These are phyloP conservation scores for Glaciozyma antarctica DNA, from an alignment of 768 basidiomycete species.

Conservation along the genomic window DNA sequence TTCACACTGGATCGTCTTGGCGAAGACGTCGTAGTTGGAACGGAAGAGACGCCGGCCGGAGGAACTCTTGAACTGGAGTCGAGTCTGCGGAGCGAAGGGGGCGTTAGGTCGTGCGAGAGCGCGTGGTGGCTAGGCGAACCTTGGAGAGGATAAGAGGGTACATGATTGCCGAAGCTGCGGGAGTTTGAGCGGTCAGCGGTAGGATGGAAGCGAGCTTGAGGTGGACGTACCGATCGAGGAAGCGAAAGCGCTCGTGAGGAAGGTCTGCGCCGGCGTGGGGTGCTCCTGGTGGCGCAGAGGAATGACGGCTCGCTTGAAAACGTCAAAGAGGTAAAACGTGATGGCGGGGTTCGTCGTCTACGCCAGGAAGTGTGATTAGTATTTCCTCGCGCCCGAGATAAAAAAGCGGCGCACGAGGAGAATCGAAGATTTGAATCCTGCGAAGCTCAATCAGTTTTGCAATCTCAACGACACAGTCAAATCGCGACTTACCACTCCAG, in stretches of 20 bases:
- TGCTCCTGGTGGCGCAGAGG: constrained; percentile 35
- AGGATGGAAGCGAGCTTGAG: neutral
- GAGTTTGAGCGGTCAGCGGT: neutral
- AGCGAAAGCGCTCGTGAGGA: constrained; percentile 52
- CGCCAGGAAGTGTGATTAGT: neutral
- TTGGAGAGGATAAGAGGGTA: constrained; percentile 58
- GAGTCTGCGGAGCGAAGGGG: constrained; percentile 21
- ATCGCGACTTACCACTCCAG: constrained; percentile 41
- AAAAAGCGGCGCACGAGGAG: constrained; percentile 37
- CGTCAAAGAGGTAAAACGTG: constrained; percentile 50
- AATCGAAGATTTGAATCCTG: constrained; percentile 48
- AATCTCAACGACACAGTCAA: no score
- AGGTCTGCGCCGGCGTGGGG: constrained; percentile 46
- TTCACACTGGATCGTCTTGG: constrained; percentile 23
- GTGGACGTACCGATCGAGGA: constrained; percentile 45
- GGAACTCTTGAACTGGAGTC: constrained; percentile 33
- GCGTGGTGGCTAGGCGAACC: neutral
- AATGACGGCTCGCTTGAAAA: constrained; percentile 45
- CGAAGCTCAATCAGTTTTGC: no score
- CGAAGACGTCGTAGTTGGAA: constrained; percentile 30
- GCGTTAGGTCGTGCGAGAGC: neutral
- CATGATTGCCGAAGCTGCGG: constrained; percentile 44
- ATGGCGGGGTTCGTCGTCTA: constrained; percentile 50
- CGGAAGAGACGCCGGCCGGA: constrained; percentile 28
- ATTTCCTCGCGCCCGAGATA: neutral